Evolutionary conservation across 2,329 filamentous ascomycete genomes (phyloP), one percentile per base, ranked within the genome.

Genomic region (Bimuria novae-zelandiae): DNA sequence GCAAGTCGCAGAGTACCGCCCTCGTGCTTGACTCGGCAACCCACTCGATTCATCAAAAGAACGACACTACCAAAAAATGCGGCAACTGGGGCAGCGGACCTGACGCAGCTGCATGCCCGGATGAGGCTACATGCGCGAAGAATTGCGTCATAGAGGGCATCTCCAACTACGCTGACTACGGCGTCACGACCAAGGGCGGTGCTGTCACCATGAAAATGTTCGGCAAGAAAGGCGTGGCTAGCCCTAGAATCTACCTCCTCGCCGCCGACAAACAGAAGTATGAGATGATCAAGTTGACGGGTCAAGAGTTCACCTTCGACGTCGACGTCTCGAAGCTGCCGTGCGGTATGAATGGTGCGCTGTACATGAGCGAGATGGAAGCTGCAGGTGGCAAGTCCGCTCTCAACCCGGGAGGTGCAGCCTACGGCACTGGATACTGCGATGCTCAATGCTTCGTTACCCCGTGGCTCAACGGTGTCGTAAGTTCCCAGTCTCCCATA

Each of bases 281-380:
- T 73, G 76, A 88, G 75, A 80, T 82, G 67, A 86, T 89, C 75
- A 80, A 83, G 54, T 77, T 89, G 52, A 77, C 85, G 49, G 84
- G 84, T 73, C 81, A 86, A 66, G 87, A 90, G 72, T 86, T 90
- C 75, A 86, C 85, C 49, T 89, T 90, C 56, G 86, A 89, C 50
- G 86, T 89, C 22, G 87, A 90, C 68, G 83, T 70, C 2, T 75
- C 73, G 3, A 74, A 71, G 58, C 61, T 75, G n/a, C 73, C 72
- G 4, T 75, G 74, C 56, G 73, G 73, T 23, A 75, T 75, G 70
- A 76, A 76, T 47, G 72, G 73, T 35, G 73, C 73, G 44, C 50
- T 76, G 5, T 76, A 76, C 45, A 62, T 75, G 7, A 70, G 67
- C 14, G 73, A 75, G 59, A 76, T 76, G 73, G 60, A 70, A 47